Evolutionary conservation across 2,329 filamentous ascomycete species (phyloP).

Genomic region (Alternaria incomplexa): DNA sequence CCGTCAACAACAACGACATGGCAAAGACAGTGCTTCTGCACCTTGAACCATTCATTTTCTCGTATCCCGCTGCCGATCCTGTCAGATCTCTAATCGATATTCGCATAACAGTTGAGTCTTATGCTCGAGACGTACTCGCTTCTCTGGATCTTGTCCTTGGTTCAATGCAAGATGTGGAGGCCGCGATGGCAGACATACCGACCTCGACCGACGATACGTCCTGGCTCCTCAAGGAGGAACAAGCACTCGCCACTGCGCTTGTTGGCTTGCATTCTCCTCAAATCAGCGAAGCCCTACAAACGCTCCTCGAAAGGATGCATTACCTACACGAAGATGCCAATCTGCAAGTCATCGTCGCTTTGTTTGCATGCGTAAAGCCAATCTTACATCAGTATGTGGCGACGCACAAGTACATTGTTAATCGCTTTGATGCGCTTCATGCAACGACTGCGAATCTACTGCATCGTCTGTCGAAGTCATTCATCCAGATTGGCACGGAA

Average conservation of each 20-base stretch:
- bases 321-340: conserved; percentile 48
- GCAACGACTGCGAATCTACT: conserved; percentile 74
- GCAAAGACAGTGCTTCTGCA: conserved; percentile 59
- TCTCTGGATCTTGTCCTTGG: conserved; percentile 80
- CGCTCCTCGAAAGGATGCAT: conserved; percentile 55
- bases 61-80: conserved; percentile 6
- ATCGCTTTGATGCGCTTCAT: conserved; percentile 69
- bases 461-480: conserved; percentile 76
- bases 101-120: conserved; percentile 43
- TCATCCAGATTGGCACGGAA: conserved; percentile 78
- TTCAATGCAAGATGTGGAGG: conserved; percentile 74
- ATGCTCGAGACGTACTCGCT: conserved; percentile 66
- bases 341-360: conserved; percentile 58
- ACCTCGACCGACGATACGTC: conserved; percentile 64
- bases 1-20: conserved; percentile 31
- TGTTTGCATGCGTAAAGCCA: conserved; percentile 69
- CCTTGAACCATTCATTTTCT: conserved; percentile 67
- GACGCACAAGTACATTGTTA: conserved; percentile 65
- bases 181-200: conserved; percentile 62
- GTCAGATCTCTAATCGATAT: conserved; percentile 1
- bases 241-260: conserved; percentile 52
- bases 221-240: conserved; percentile 65
- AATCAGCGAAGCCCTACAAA: conserved; percentile 56
- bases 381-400: conserved; percentile 75
- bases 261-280: conserved; percentile 65